phyloP scores from a whole-genome alignment of 2,329 filamentous ascomycete genomes.

The Stemphylium vesicarium region DNA sequence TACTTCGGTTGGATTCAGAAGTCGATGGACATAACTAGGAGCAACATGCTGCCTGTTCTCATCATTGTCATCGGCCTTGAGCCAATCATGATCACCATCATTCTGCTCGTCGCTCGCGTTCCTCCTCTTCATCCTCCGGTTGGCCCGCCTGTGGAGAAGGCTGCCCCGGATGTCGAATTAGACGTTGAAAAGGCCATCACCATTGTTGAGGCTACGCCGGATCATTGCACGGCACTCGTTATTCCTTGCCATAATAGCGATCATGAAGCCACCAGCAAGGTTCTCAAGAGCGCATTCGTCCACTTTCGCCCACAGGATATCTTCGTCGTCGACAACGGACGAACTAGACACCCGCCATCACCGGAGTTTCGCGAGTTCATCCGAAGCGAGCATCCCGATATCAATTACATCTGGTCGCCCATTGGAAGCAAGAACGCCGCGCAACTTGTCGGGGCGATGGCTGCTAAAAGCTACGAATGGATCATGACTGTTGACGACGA shows the following conservation, averaged over 20 bases:
- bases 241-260: conserved; percentile 17
- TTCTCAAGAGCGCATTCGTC: conserved; percentile 14
- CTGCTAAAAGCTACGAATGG: conserved; percentile 17
- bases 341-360: conserved; percentile 13
- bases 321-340: conserved; percentile 24
- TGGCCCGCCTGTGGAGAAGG: neutral
- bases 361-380: conserved; percentile 24
- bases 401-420: conserved; percentile 27
- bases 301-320: conserved; percentile 23
- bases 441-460: conserved; percentile 24
- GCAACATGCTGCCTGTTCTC: conserved; percentile 26
- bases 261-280: conserved; percentile 11
- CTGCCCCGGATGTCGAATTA: neutral
- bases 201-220: neutral
- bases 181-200: conserved; percentile 2
- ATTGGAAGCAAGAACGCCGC: conserved; percentile 28
- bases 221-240: conserved; percentile 11
- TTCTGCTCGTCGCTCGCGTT: conserved; percentile 3
- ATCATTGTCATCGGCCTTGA: conserved; percentile 18
- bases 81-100: conserved; percentile 19
- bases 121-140: conserved; percentile 1
- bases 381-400: conserved; percentile 14
- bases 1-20: conserved; percentile 20
- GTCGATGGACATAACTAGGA: conserved; percentile 22
- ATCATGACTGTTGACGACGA: conserved; percentile 28